Evolutionary conservation across 495 filamentous ascomycete genomes (phyloP).

Genomic region (Hypoxylon cercidicola): DNA sequence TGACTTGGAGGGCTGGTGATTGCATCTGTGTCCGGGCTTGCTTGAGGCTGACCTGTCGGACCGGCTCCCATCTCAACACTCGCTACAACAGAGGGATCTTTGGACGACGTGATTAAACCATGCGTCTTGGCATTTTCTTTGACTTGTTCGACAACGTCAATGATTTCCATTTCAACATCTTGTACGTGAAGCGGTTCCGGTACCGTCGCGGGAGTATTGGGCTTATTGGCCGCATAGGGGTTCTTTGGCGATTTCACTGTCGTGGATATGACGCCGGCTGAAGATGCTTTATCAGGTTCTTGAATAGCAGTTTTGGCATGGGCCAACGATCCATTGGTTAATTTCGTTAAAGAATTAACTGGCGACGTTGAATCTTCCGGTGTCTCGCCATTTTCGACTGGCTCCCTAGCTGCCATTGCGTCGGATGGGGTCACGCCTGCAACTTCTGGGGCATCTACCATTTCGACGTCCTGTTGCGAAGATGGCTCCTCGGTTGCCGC

Average conservation of each 20-base stretch:
- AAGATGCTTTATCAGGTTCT: conserved; percentile 4
- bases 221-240: conserved; percentile 24
- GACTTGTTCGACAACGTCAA: conserved; percentile 48
- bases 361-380: neutral
- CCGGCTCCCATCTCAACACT: conserved; percentile 42
- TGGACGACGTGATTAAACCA: conserved; percentile 40
- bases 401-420: neutral
- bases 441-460: conserved; percentile 19
- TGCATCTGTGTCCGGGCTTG: conserved; percentile 50
- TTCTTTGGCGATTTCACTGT: conserved; percentile 10
- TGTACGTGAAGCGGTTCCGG: conserved; percentile 33
- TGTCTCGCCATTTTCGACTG: neutral
- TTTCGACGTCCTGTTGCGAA: conserved; percentile 26
- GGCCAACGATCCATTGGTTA: neutral
- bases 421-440: neutral
- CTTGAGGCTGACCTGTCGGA: conserved; percentile 34
- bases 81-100: conserved; percentile 11
- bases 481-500: conserved; percentile 16
- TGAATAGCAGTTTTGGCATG: neutral
- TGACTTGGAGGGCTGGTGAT: conserved; percentile 53
- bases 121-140: conserved; percentile 47
- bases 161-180: conserved; percentile 36
- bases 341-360: conserved; percentile 2
- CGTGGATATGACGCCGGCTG: neutral
- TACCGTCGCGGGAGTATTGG: conserved; percentile 8